Evolutionary conservation across 306 rosid genomes (phyloP), one percentile per base, ranked within the genome.

Genomic region (Gastrolobium villosum): DNA sequence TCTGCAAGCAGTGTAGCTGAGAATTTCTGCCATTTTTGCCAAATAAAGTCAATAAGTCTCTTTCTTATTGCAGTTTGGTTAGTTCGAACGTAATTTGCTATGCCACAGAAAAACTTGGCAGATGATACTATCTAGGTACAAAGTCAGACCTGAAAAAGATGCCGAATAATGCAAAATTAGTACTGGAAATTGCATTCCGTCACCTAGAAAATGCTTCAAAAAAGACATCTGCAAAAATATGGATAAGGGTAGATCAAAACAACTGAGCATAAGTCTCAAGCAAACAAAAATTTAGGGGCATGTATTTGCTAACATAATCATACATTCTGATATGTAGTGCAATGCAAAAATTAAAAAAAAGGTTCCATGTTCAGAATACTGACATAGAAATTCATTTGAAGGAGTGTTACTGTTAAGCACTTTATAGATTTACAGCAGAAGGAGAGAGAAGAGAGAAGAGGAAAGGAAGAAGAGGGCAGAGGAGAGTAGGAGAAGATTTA

Each of bases 1-100:
- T 78, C 83, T 80, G 82, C 37, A 86, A 48, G 90, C 97, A 1
- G 91, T 87, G 83, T 83, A 79, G 78, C 88, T 84, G 77, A 88
- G 78, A 79, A 84, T 74, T 82, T 86, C 84, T 71, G 82, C 72
- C 97, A 94, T 94, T 84, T 81, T 88, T 31, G 32, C 62, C 74
- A 62, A 86, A 79, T n/a, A 75, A 52, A 70, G 76, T 65, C 54
- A 39, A 64, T 70, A 70, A 82, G 59, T 41, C 39, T 50, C 45
- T 20, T 70, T 52, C 32, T 67, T 9, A 71, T 56, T 39, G 64
- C 50, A 67, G 79, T 7, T 26, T 2, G 34, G 73, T 62, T 46
- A 48, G 70, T 37, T 26, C 71, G 30, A 46, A 39, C 5, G 71
- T 62, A 70, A 62, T 62, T 46, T 49, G 78, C 13, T 76, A 71